Percentiles rank a stretch among this genome's conserved stretches.
These are phyloP conservation scores for Penicillium decumbens DNA, from an alignment of 2,329 filamentous ascomycete species.

Conservation along the genomic window DNA sequence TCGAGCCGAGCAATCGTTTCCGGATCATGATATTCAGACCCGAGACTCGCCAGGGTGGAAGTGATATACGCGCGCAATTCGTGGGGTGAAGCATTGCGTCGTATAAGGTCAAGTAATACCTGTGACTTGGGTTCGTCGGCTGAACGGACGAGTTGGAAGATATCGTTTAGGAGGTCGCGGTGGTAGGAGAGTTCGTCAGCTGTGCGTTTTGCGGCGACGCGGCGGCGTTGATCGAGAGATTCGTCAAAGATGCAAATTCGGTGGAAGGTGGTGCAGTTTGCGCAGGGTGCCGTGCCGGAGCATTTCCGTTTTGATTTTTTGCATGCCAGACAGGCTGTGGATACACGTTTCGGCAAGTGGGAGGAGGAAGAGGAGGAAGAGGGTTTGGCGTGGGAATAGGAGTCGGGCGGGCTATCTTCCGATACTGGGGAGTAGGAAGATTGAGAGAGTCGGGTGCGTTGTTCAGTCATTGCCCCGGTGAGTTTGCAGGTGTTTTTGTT, in stretches of 20 bases:
- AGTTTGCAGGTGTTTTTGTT: no score
- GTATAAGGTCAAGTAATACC: constrained; percentile 34
- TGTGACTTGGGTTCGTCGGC: constrained; percentile 29
- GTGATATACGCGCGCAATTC: constrained; percentile 36
- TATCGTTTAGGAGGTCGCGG: constrained; percentile 36
- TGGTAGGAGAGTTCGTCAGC: constrained; percentile 40
- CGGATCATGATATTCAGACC: not conserved
- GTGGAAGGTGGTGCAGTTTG: constrained; percentile 36
- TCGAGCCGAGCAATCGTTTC: constrained; percentile 26
- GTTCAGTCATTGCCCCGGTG: constrained; percentile 19
- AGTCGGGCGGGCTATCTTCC: constrained; percentile 5
- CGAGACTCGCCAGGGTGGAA: constrained; percentile 24
- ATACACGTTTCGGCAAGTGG: constrained; percentile 32
- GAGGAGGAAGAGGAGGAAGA: not conserved
- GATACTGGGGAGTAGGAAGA: constrained; percentile 23
- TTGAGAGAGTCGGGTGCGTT: constrained; percentile 26
- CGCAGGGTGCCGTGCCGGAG: constrained; percentile 36
- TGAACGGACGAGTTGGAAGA: constrained; percentile 34
- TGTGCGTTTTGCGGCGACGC: constrained; percentile 39
- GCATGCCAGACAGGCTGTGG: constrained; percentile 39
- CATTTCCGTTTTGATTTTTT: constrained; percentile 43
- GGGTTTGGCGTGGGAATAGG: constrained; percentile 5
- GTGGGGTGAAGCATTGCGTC: constrained; percentile 32
- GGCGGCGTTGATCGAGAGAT: constrained; percentile 51
- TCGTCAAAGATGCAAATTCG: constrained; percentile 54